These are phyloP conservation scores for Solanum okadae DNA, from an alignment of 257 asterid genomes.

Conservation along the genomic window DNA sequence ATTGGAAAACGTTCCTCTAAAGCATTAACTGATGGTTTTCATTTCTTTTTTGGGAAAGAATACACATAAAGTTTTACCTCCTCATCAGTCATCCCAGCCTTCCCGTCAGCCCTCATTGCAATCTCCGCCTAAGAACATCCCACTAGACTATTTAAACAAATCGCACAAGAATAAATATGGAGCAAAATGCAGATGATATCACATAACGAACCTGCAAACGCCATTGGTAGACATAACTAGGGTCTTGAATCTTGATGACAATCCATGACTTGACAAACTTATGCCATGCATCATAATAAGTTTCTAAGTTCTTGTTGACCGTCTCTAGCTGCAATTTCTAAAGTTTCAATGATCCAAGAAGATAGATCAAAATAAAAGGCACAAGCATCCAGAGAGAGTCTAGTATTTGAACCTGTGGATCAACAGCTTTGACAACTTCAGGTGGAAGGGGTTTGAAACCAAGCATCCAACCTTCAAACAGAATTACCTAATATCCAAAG, in stretches of 20 bases:
- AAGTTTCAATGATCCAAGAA: conserved; percentile 5
- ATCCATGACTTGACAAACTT: conserved; percentile 85
- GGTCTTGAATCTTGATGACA: conserved; percentile 86
- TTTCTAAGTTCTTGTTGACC: conserved; percentile 67
- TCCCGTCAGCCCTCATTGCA: conserved; percentile 86
- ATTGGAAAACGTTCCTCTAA: not conserved
- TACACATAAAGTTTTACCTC: conserved; percentile 37
- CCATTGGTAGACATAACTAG: conserved; percentile 81
- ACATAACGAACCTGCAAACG: conserved; percentile 60
- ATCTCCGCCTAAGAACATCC: conserved; percentile 68
- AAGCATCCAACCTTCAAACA: conserved; percentile 99
- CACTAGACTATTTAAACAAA: conserved; percentile 5
- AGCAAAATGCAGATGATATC: conserved; percentile 1
- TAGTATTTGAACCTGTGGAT: conserved; percentile 64
- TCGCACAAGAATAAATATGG: not conserved
- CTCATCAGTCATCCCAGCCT: conserved; percentile 76
- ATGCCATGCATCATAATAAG: conserved; percentile 90
- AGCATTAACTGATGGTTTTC: not conserved
- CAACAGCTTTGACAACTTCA: conserved; percentile 65
- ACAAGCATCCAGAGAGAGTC: not conserved
- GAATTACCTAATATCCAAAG: conserved; percentile 48
- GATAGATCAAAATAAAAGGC: not conserved
- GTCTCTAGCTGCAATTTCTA: conserved; percentile 58
- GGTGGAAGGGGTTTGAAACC: conserved; percentile 87
- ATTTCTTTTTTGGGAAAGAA: not conserved